Evolutionary conservation across 352 stramenopile genomes (phyloP), one percentile per base, ranked within the genome.

Genomic region (Phytophthora citricola): DNA sequence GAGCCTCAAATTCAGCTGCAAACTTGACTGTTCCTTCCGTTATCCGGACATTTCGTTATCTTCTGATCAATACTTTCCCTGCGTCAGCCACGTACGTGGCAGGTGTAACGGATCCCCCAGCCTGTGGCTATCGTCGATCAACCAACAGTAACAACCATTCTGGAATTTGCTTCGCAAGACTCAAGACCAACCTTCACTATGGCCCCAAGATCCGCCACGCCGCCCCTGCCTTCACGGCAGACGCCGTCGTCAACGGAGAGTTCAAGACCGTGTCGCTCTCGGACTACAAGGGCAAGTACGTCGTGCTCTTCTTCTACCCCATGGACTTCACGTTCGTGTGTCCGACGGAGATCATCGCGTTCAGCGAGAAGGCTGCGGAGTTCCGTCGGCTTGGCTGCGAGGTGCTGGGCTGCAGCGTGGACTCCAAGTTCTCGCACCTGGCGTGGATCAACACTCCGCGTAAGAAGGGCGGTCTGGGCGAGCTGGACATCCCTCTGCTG

Each of bases 251-350:
- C 47, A 63, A 95, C 57, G 87, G 83, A 54, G 81, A 92, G 63
- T 94, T 97, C 78, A 87, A 91, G 81, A 87, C 75, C 17, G 55
- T 97, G 43, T 91, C 73, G 51, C 76, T 97, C 4, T 71, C 67
- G 12, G 81, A 97, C 62, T 97, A 94, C 77, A 81, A 85, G 55
- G 89, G 89, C 70, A 93, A 97, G 60, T 97, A 92, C 66, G 76
- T 97, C 47, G 86, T 97, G 54, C 84, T 97, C 32, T 96, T 97
- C 87, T 97, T 96, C 76, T 97, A 95, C 78, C 91, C 90, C 56
- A 73, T 93, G 58, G 91, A 97, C 78, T 96, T 96, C 62, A 97
- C 90, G 36, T 97, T 97, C 63, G 91, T 97, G 53, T 95, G 87
- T 58, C 89, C 87, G 27, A 97, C 91, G 38, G 91, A 97, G 75